Conservation (phyloP, 2,329 filamentous ascomycete species). For the Aspergillus fumigatiaffinis region DNA sequence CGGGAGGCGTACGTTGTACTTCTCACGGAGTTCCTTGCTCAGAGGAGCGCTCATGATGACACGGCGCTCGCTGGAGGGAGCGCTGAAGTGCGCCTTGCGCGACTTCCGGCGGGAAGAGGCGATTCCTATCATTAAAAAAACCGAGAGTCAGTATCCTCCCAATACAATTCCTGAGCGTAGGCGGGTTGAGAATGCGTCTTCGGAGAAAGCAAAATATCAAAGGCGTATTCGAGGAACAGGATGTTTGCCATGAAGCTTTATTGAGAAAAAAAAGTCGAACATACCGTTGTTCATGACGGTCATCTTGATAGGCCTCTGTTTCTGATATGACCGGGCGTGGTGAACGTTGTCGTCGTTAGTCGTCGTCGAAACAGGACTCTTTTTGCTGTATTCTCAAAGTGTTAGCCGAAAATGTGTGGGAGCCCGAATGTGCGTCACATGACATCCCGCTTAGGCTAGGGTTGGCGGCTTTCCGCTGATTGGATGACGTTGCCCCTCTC, state of each 20-base stretch:
- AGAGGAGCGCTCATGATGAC: slow-evolving; percentile 96
- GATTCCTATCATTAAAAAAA: slow-evolving; percentile 25
- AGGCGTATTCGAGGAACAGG: not conserved
- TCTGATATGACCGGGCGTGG: slow-evolving; percentile 16
- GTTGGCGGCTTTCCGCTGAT: slow-evolving; percentile 7
- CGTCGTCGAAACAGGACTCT: slow-evolving; percentile 10
- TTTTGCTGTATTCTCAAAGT: slow-evolving; percentile 11
- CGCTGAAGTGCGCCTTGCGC: slow-evolving; percentile 96
- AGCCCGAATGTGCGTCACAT: slow-evolving; percentile 28
- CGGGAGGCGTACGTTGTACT: slow-evolving; percentile 82
- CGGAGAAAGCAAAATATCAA: not conserved
- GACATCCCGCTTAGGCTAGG: slow-evolving; percentile 21
- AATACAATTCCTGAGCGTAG: not conserved
- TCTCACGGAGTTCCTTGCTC: slow-evolving; percentile 95
- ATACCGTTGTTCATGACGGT: slow-evolving; percentile 29
- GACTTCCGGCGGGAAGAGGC: slow-evolving; percentile 92
- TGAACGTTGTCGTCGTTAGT: slow-evolving; percentile 18
- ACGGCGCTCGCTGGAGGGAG: slow-evolving; percentile 89
- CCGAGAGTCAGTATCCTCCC: not conserved
- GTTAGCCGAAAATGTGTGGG: slow-evolving; percentile 21
- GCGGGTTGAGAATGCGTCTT: not conserved
- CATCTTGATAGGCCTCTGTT: slow-evolving; percentile 28
- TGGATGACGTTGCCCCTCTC: slow-evolving; percentile 6
- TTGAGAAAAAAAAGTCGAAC: slow-evolving; percentile 10
- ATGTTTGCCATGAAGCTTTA: not conserved